Evolutionary conservation across 2,329 filamentous ascomycete species (phyloP).

Genomic region (Fulvia fulva): DNA sequence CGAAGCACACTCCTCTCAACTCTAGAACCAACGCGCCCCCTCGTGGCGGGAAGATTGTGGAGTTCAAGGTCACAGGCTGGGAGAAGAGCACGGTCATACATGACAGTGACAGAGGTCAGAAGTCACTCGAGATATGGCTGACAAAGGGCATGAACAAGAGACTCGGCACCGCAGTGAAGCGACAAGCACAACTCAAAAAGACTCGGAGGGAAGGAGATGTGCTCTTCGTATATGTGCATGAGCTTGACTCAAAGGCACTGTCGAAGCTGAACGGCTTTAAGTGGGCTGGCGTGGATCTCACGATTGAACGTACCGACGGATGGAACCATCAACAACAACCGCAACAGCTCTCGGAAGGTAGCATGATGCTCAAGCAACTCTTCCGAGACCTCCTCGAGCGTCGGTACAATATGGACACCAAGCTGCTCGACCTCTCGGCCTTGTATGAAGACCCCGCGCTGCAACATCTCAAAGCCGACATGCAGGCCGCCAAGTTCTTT

Average conservation of each 20-base stretch:
- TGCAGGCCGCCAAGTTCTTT: conserved; percentile 77
- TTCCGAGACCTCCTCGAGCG: conserved; percentile 67
- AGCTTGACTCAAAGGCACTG: conserved; percentile 34
- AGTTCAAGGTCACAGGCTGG: conserved; percentile 41
- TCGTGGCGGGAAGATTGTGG: conserved; percentile 24
- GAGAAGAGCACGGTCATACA: conserved; percentile 36
- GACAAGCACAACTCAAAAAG: conserved; percentile 34
- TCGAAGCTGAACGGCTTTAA: conserved; percentile 39
- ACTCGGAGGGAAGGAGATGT: conserved; percentile 33
- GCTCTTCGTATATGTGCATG: conserved; percentile 37
- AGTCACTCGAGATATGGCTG: conserved; percentile 38
- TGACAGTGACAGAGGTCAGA: conserved; percentile 34
- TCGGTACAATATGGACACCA: conserved; percentile 67
- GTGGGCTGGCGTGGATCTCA: conserved; percentile 39
- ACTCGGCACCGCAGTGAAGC: conserved; percentile 28
- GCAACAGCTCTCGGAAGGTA: conserved; percentile 30
- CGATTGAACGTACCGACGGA: conserved; percentile 31
- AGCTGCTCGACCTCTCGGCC: conserved; percentile 77
- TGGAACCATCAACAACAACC: conserved; percentile 8
- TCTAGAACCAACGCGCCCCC: conserved; percentile 22
- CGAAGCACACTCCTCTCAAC: conserved; percentile 23
- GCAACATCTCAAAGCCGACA: conserved; percentile 71
- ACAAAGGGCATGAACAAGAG: conserved; percentile 37
- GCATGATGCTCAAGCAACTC: conserved; percentile 57
- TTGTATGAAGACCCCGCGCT: conserved; percentile 71